Evolutionary conservation across 345 rosid genomes (phyloP).

Genomic region (Arabis alpina): DNA sequence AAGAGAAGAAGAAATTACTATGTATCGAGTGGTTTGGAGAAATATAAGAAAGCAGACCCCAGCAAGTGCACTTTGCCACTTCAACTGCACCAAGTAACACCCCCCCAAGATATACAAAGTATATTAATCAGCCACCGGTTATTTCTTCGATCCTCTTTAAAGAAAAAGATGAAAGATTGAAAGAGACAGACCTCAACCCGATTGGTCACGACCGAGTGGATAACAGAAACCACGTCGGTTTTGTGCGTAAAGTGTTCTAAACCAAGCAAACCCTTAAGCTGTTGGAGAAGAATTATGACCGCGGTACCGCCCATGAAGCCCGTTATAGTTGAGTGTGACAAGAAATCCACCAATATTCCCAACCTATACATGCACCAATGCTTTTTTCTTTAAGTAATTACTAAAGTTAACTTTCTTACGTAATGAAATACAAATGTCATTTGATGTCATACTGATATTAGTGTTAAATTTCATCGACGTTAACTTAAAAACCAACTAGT

Average conservation of each 20-base stretch:
- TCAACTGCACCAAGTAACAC: conserved; percentile 59
- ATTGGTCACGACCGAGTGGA: conserved; percentile 52
- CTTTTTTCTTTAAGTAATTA: conserved; percentile 5
- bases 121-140: neutral
- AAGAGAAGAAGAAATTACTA: conserved; percentile 49
- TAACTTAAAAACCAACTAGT: no score
- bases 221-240: conserved; percentile 75
- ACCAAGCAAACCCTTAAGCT: conserved; percentile 83
- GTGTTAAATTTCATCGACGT: no score
- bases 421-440: neutral
- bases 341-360: conserved; percentile 85
- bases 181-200: conserved; percentile 58
- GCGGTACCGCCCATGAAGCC: conserved; percentile 98
- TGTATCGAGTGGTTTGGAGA: conserved; percentile 64
- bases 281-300: conserved; percentile 71
- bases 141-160: neutral
- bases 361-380: conserved; percentile 47
- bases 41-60: conserved; percentile 68
- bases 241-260: conserved; percentile 62
- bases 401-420: neutral
- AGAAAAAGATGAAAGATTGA: neutral
- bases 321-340: conserved; percentile 87
- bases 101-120: conserved; percentile 32
- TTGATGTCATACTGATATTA: neutral
- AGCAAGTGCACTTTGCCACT: conserved; percentile 73